Percentiles rank a stretch among this genome's conserved stretches.
These are phyloP conservation scores for Starmerella asiatica DNA, from an alignment of 805 yeast species.

Conservation along the genomic window DNA sequence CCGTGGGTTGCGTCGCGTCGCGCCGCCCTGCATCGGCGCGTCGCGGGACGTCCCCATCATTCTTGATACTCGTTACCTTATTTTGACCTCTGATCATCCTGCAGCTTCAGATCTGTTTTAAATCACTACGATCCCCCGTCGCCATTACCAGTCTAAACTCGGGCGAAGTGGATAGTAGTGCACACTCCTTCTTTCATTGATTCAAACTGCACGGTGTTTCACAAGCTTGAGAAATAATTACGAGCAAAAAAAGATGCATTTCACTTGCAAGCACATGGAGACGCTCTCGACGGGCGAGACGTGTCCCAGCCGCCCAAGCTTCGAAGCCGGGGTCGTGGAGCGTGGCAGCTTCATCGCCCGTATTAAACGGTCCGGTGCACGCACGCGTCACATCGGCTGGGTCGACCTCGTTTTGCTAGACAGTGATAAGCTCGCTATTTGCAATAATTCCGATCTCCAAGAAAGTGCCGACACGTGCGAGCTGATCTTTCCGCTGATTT, in stretches of 20 bases:
- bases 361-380: slow-evolving; percentile 13
- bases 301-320: background rate
- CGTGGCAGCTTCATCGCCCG: slow-evolving; percentile 11
- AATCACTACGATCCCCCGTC: too few relatives aligned
- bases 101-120: too few relatives aligned
- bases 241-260: slow-evolving; percentile 6
- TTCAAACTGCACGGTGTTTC: background rate
- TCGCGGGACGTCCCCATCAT: too few relatives aligned
- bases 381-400: slow-evolving; percentile 10
- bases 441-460: slow-evolving; percentile 3
- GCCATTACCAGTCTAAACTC: too few relatives aligned
- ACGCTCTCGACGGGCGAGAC: slow-evolving; percentile 10
- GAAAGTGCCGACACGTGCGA: slow-evolving; percentile 1
- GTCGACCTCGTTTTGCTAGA: slow-evolving; percentile 12
- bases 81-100: too few relatives aligned
- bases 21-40: too few relatives aligned
- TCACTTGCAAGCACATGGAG: slow-evolving; percentile 11
- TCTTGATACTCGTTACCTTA: too few relatives aligned
- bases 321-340: slow-evolving; percentile 3
- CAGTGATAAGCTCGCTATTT: slow-evolving; percentile 14
- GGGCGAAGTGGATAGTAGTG: too few relatives aligned
- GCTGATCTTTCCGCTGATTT: slow-evolving; percentile 13
- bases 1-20: background rate
- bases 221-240: background rate
- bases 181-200: background rate